Evolutionary conservation across 2,329 filamentous ascomycete genomes (phyloP), one percentile per base, ranked within the genome.

Genomic region (Xylaria sp.): DNA sequence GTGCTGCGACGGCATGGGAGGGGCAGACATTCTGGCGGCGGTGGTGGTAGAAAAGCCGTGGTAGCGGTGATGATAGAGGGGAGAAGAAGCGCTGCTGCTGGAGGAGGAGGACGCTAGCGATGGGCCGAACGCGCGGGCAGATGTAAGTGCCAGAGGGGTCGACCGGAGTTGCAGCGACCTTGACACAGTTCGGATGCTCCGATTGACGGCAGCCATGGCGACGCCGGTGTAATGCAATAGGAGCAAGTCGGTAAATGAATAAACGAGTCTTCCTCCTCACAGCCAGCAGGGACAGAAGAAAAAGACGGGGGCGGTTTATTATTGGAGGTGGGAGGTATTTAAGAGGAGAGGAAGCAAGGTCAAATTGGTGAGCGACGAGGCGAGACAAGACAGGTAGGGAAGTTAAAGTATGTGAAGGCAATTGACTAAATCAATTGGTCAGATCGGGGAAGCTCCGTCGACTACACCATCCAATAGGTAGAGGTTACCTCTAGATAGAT

Each of bases 201-300:
- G 85, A 76, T 82, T 83, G 79, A 85, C 82, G 78, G 83, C 83
- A 79, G 85, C 87, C 86, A 88, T 88, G 8, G 62, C 70, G 65
- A 57, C 24, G 24, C 11, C n/a, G 34, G 7, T 36, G 11, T 14
- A 17, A 42, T 17, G 9, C 4, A 42, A 42, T 17, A 42, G 14
- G 39, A 42, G 39, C 14, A 17, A 42, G 4, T 17, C 24, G 24
- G 24, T 2, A 17, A 11, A 14, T 14, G 12, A 42, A 17, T 42
- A 42, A 17, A 17, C 11, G 4, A 14, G 11, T 48, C 47, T 48
- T 24, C 17, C n/a, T 48, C 51, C 19, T 39, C 32, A 8, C 47
- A 50, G 32, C 55, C 19, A 47, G 58, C 42, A 64, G 47, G 48
- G 42, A 39, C 9, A 61, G 53, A 47, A 14, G 39, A 30, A 51